Evolutionary conservation across 164 flowering plant genomes (phyloP), one percentile per base, ranked within the genome.

Genomic region (Kingdonia uniflora): DNA sequence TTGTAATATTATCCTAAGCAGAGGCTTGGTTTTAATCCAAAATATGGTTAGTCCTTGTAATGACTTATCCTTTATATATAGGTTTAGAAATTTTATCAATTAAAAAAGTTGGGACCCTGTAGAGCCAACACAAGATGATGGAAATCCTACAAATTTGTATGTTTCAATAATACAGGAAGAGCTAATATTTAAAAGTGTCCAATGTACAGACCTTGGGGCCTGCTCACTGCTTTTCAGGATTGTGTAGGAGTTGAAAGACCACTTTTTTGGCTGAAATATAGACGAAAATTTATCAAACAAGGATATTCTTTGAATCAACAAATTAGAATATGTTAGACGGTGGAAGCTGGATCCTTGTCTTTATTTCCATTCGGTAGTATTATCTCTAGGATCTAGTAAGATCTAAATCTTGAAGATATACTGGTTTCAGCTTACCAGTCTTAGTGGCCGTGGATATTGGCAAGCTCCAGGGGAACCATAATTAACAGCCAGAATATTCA

Each of bases 391-490:
- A 42, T 23, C 22, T 38, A 14, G 26, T 16, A 19, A 51, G 26
- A 35, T 14, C 23, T 13, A 25, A 40, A 22, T 14, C 15, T 17
- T 17, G 40, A 59, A 42, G 51, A 42, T 41, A 52, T 25, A 14
- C n/a, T 11, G 22, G 29, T 48, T 1, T 17, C 11, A 2, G 61
- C 85, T 83, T 67, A 92, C 98, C 65, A 73, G 67, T 71, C 76
- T 84, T 43, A 78, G 49, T 54, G 59, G 76, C 42, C 96, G 76
- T 50, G 96, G 95, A 72, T 82, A 82, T 19, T 65, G 77, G 66
- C 99, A 92, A 46, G 85, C 67, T 45, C 95, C 91, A 54, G 80
- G 77, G 42, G 95, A 58, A 65, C 96, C 99, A 75, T 86, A 92
- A 58, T 78, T 92, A 41, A 92, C 89, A 54, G 81, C 94, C 68